Evolutionary conservation across 2,329 filamentous ascomycete species (phyloP).

Genomic region (Lojkania enalia): DNA sequence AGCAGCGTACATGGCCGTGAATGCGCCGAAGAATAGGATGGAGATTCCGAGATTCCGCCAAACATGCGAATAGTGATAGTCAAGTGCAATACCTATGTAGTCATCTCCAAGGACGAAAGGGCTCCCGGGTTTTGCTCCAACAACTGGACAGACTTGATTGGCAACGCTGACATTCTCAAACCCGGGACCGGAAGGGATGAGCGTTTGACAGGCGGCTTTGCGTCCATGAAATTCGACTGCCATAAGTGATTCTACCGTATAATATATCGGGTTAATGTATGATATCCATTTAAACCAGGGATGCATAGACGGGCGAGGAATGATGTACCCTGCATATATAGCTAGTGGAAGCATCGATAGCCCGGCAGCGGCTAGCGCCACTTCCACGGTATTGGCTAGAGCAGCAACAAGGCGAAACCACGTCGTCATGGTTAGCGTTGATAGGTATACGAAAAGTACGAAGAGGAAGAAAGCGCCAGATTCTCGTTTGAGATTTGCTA

Average conservation of each 20-base stretch:
- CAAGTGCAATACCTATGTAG: slow-evolving; percentile 59
- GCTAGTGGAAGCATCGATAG: slow-evolving; percentile 61
- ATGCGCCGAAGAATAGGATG: too few relatives aligned
- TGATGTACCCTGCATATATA: slow-evolving; percentile 65
- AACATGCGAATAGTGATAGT: slow-evolving; percentile 28
- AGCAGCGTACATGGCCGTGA: too few relatives aligned
- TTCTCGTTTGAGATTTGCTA: slow-evolving; percentile 74
- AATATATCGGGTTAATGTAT: slow-evolving; percentile 76
- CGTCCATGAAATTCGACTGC: slow-evolving; percentile 68
- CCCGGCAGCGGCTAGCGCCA: slow-evolving; percentile 60
- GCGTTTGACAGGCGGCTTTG: slow-evolving; percentile 55
- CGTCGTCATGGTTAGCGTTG: slow-evolving; percentile 77
- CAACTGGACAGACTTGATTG: slow-evolving; percentile 60
- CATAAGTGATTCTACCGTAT: slow-evolving; percentile 77
- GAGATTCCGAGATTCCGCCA: slow-evolving; percentile 51
- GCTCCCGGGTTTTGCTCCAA: slow-evolving; percentile 57
- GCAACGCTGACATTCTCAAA: too few relatives aligned
- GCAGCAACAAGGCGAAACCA: slow-evolving; percentile 78
- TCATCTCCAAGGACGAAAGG: slow-evolving; percentile 59
- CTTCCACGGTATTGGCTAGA: slow-evolving; percentile 62
- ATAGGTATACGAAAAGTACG: slow-evolving; percentile 70
- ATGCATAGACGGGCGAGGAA: slow-evolving; percentile 54
- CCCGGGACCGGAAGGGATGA: slow-evolving; percentile 53
- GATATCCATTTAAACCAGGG: slow-evolving; percentile 60
- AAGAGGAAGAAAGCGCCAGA: slow-evolving; percentile 81